These are phyloP conservation scores for Delonix regia DNA, from an alignment of 306 rosid species.

Conservation along the genomic window DNA sequence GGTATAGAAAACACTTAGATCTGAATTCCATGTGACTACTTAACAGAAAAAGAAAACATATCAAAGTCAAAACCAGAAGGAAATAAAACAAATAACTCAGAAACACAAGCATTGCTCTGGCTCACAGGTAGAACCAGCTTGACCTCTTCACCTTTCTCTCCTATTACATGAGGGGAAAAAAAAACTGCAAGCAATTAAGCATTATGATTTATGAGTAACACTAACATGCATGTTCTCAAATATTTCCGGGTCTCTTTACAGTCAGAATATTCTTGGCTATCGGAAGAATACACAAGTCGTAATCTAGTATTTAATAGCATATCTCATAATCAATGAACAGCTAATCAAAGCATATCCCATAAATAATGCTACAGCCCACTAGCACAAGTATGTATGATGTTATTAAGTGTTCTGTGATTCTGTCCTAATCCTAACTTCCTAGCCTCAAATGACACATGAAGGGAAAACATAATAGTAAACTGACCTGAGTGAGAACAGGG, in stretches of 20 bases:
- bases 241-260: not conserved
- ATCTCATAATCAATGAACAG: too few relatives aligned
- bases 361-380: too few relatives aligned
- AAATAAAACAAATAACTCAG: not conserved
- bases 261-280: not conserved
- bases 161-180: not conserved
- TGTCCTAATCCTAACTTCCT: too few relatives aligned
- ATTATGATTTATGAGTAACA: not conserved
- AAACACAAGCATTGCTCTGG: not conserved
- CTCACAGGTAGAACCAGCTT: not conserved
- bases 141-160: not conserved
- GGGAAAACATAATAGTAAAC: not conserved
- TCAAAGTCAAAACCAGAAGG: not conserved
- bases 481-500: not conserved
- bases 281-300: too few relatives aligned
- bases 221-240: not conserved
- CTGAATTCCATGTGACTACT: not conserved
- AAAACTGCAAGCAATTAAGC: not conserved
- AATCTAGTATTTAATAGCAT: too few relatives aligned
- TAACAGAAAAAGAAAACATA: not conserved
- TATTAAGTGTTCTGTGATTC: too few relatives aligned
- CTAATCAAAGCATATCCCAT: too few relatives aligned
- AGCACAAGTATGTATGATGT: too few relatives aligned
- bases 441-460: not conserved
- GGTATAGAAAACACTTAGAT: not conserved